A percentile compares a stretch with the other conserved stretches of the same genome.
phyloP scores from a whole-genome alignment of 2,329 filamentous ascomycete genomes.

The Chaetomium strumarium region DNA sequence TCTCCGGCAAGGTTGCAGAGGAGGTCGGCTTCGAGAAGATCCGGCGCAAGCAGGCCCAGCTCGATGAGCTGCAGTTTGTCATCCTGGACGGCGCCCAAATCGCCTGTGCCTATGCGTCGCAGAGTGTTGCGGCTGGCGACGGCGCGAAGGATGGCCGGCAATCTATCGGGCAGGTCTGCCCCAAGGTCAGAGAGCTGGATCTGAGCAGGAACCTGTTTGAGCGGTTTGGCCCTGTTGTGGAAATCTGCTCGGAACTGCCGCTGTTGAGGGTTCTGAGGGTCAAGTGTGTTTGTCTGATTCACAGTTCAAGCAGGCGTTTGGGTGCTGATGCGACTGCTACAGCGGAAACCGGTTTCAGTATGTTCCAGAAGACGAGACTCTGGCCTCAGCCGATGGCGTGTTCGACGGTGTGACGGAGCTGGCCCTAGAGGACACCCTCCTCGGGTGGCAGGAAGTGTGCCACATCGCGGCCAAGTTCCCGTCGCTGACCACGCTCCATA shows the following conservation, averaged over 20 bases:
- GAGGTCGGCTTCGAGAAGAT: slow-evolving; percentile 97
- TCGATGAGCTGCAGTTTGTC: slow-evolving; percentile 72
- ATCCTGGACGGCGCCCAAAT: slow-evolving; percentile 75
- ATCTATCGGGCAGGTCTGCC: slow-evolving; percentile 48
- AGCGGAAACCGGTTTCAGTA: slow-evolving; percentile 68
- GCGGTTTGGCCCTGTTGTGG: slow-evolving; percentile 57
- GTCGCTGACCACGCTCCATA: slow-evolving; percentile 45
- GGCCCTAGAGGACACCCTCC: slow-evolving; percentile 59
- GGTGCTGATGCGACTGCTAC: slow-evolving; percentile 1
- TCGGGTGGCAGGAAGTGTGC: slow-evolving; percentile 60
- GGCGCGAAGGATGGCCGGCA: slow-evolving; percentile 24
- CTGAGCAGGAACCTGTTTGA: slow-evolving; percentile 79
- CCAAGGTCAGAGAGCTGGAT: slow-evolving; percentile 71
- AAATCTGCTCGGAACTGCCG: slow-evolving; percentile 66
- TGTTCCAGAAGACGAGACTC: slow-evolving; percentile 37
- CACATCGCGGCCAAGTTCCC: slow-evolving; percentile 49
- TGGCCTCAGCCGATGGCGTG: slow-evolving; percentile 31
- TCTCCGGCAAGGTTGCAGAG: slow-evolving; percentile 78
- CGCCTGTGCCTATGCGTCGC: slow-evolving; percentile 25
- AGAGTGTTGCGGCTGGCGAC: slow-evolving; percentile 26
- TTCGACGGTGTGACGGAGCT: slow-evolving; percentile 54
- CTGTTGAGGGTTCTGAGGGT: slow-evolving; percentile 60
- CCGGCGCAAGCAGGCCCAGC: slow-evolving; percentile 66
- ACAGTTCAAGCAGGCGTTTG: neutral
- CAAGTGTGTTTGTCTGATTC: slow-evolving; percentile 50